phyloP scores from a whole-genome alignment of 2,329 filamentous ascomycete genomes.

The Apiospora malaysiana region DNA sequence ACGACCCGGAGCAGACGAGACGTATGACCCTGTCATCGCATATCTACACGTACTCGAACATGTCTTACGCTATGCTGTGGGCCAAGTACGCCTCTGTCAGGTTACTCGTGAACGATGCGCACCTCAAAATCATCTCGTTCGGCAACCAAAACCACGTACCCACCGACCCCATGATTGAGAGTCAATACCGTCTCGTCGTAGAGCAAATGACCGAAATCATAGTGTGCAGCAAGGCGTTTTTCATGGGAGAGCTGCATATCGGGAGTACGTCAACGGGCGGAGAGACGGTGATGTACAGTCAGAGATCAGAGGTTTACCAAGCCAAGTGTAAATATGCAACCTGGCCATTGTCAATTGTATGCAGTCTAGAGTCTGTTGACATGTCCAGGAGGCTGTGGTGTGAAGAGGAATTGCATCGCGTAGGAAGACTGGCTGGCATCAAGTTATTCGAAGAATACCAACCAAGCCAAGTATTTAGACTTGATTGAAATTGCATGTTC shows the following conservation, averaged over 20 bases:
- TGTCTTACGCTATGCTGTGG: constrained; percentile 34
- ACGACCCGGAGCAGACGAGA: constrained; percentile 21
- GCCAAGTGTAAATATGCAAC: neutral
- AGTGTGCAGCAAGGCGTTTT: neutral
- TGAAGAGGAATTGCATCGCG: neutral
- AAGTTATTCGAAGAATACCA: constrained; percentile 18
- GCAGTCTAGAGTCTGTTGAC: constrained; percentile 8
- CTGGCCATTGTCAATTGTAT: constrained; percentile 10
- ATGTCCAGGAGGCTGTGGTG: neutral
- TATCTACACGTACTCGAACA: constrained; percentile 33
- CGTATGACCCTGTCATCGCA: constrained; percentile 31
- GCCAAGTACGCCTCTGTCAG: constrained; percentile 33
- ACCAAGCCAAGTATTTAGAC: neutral
- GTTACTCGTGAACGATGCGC: constrained; percentile 34
- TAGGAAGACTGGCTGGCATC: constrained; percentile 2
- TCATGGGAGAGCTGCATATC: neutral
- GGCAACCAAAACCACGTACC: constrained; percentile 25
- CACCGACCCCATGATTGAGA: neutral
- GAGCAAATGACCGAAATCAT: constrained; percentile 6
- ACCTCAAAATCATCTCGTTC: constrained; percentile 23
- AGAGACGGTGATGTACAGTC: neutral
- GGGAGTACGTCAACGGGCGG: neutral
- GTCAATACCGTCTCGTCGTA: neutral
- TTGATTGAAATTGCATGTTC: neutral
- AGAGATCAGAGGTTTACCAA: neutral